Base-by-base conservation (phyloP, 2,329 filamentous ascomycete genomes). In the Coniochaeta sp. region DNA sequence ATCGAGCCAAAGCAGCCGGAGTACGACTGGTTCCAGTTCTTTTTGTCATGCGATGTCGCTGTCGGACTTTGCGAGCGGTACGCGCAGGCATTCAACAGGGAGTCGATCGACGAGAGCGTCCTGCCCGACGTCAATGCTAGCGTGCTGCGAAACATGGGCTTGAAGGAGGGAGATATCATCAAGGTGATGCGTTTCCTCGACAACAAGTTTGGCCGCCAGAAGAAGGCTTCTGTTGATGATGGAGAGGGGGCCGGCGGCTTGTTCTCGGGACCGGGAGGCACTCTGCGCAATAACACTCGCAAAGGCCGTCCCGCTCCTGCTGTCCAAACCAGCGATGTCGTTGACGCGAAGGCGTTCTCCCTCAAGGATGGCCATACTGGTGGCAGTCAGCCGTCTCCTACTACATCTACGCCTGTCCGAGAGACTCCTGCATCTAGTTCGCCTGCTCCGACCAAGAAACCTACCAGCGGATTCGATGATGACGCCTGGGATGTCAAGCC, bases 1-100 rank as follows among this genome's bases (percentile, higher is more conserved):
- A 72, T 90, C 28, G 78, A 86, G 57, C 71, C 75, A 46, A 74
- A 78, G 62, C 86, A 85, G 67, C 77, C 87, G 1, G 86, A 94
- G 47, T 95, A 97, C 66, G 94, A 99, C 67, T 99, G 94, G 94
- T 99, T 99, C 63, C 91, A 96, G 65, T 97, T 99, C 73, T 99
- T 99, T 76, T 74, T 99, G 35, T 84, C 85, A 56, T 95, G 91
- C 66, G 92, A 95, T 46, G 90, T 97, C 60, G 87, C 91, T 42
- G 89, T 92, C 48, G 89, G 95, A 53, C 85, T 96, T 45, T 99
- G 94, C 68, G 92, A 97, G 70, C 82, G 94, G 51, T 99, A 99
- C 64, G 86, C 91, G 1, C 88, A 91, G 63, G 89, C 90, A 2
- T 99, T 99, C 64, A 69, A 82, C 47, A 86, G 86, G 63, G 94